Base-by-base conservation (phyloP, 1,139 yeast genomes). In the Suhomyces bolitotheri region DNA sequence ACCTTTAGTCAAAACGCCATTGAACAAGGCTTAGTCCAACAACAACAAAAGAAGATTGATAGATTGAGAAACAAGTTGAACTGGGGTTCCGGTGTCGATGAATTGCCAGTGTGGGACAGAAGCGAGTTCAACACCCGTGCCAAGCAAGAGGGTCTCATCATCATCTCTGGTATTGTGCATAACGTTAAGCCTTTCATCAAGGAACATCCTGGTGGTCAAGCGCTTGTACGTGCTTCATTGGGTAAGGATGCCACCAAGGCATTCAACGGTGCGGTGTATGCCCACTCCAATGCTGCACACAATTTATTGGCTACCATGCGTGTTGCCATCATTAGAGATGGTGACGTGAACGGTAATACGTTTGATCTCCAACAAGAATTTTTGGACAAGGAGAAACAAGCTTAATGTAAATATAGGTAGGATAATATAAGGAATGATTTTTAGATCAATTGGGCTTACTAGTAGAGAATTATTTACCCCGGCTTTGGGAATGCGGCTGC, bases 211-310 rank as follows among this genome's bases (percentile, higher is more conserved):
- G 99, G 99, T 76, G 99, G 99, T 50, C 83, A 80, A 60, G 88
- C 95, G 34, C 76, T 92, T 50, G 72, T 92, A 47, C 74, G 79
- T 58, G 85, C 95, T 25, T 89, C 96, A 7, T 71, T 84, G 47
- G 97, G 97, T 56, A 90, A 88, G 66, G 98, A 92, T 63, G 97
- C 96, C 33, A 89, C 97, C 25, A 86, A 87, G 54, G 97, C 96
- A 3, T 92, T 92, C 76, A 89, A 89, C 61, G 98, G 98, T 56
- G 97, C 96, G 56, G 98, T 92, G 28, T 92, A 92, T 63, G 82
- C 87, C 36, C 98, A 92, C 66, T 87, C 97, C 29, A 92, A 90
- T 56, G 98, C 98, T 45, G 98, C 97, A 30, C 97, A 92, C 68
- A 92, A 92, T 67, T 70, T 92, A 63, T 78, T 92, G 58, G 95